Evolutionary conservation across 2,329 filamentous ascomycete species (phyloP).

Genomic region (Alternaria brassicicola): DNA sequence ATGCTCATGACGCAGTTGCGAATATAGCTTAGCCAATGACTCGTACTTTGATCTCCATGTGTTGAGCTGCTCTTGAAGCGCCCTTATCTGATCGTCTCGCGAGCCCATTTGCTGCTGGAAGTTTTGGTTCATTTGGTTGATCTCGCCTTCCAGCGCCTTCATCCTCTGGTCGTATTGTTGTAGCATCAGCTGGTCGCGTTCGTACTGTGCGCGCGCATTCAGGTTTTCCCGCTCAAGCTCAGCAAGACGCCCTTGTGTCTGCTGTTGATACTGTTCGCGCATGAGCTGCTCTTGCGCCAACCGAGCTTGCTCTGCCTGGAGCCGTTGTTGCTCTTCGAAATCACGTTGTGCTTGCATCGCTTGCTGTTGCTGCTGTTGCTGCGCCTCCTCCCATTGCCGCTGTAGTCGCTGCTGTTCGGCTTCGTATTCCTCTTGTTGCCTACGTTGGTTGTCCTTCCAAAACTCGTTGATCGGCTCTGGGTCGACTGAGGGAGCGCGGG

Average conservation of each 20-base stretch:
- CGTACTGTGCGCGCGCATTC: constrained; percentile 91
- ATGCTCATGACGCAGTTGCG: constrained; percentile 92
- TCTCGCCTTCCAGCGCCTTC: constrained; percentile 88
- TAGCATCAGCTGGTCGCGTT: constrained; percentile 95
- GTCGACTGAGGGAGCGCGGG: constrained; percentile 74
- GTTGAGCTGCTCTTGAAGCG: constrained; percentile 95
- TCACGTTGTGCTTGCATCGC: constrained; percentile 86
- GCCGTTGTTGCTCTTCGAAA: constrained; percentile 94
- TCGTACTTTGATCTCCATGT: constrained; percentile 98
- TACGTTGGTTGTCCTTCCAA: constrained; percentile 90
- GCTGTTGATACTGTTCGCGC: constrained; percentile 86
- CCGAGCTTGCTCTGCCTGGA: constrained; percentile 85
- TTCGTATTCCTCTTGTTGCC: constrained; percentile 93
- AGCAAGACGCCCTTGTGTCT: constrained; percentile 93
- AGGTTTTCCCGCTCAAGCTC: constrained; percentile 95
- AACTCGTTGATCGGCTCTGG: constrained; percentile 97
- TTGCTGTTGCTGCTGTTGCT: constrained; percentile 80
- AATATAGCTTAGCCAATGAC: constrained; percentile 94
- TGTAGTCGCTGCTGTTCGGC: constrained; percentile 89
- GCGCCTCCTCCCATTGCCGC: constrained; percentile 81
- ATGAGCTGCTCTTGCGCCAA: constrained; percentile 89
- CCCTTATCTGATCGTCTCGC: constrained; percentile 91
- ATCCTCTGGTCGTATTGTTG: constrained; percentile 94
- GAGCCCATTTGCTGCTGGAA: constrained; percentile 84
- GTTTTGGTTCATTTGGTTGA: constrained; percentile 80